Evolutionary conservation across 2,329 filamentous ascomycete species (phyloP).

Genomic region (Apiospora saccharicola): DNA sequence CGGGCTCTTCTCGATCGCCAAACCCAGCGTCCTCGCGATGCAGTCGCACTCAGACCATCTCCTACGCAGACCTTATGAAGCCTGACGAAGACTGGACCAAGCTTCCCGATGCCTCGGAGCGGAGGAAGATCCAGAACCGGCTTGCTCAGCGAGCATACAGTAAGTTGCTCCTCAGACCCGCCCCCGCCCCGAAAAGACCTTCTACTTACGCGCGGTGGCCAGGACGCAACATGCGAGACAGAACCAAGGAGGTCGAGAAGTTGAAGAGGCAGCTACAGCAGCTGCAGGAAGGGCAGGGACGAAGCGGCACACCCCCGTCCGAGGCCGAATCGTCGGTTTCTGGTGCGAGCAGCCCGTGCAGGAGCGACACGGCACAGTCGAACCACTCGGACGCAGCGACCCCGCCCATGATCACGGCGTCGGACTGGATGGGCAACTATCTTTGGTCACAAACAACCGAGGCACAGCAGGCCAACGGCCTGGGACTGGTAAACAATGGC

Average conservation of each 20-base stretch:
- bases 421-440: constrained; percentile 35
- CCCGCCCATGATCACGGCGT: constrained; percentile 30
- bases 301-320: neutral
- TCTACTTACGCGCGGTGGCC: neutral
- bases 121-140: constrained; percentile 46
- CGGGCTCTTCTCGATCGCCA: constrained; percentile 10
- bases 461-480: constrained; percentile 27
- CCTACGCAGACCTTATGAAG: constrained; percentile 45
- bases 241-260: constrained; percentile 38
- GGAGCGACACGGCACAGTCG: constrained; percentile 12
- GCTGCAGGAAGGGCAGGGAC: constrained; percentile 32
- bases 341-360: constrained; percentile 31
- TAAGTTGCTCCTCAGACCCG: constrained; percentile 32
- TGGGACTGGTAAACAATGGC: neutral
- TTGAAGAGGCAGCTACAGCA: constrained; percentile 36
- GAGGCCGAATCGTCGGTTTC: constrained; percentile 28
- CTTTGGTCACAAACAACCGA: constrained; percentile 33
- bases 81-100: constrained; percentile 46
- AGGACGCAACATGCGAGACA: constrained; percentile 38
- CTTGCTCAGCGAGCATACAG: constrained; percentile 45
- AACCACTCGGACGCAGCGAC: constrained; percentile 31
- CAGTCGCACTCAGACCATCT: constrained; percentile 43
- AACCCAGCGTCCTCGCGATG: constrained; percentile 39
- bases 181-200: neutral
- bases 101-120: constrained; percentile 42